Conservation (phyloP, 164 flowering plant species). For the Vitis amurensis region DNA sequence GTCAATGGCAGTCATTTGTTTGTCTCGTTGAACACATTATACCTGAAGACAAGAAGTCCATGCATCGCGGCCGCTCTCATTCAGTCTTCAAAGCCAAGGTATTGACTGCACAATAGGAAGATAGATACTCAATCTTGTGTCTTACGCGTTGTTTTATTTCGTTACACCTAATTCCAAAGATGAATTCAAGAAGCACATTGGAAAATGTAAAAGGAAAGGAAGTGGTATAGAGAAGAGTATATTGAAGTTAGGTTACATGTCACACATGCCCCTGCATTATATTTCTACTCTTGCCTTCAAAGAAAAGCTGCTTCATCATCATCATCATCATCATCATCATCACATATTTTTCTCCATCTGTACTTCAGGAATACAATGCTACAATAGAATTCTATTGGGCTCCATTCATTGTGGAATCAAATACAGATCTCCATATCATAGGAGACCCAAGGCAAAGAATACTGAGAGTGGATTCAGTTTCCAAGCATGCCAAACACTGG, state of each 20-base stretch:
- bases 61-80: constrained; percentile 52
- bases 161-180: too few relatives aligned
- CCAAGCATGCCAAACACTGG: constrained; percentile 79
- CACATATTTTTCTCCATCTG: constrained; percentile 1
- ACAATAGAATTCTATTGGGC: constrained; percentile 95
- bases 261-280: too few relatives aligned
- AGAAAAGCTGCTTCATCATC: not conserved
- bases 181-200: too few relatives aligned
- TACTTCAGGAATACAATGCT: constrained; percentile 60
- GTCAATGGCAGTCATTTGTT: constrained; percentile 89
- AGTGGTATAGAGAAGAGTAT: too few relatives aligned
- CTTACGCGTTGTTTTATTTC: too few relatives aligned
- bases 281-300: too few relatives aligned
- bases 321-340: too few relatives aligned
- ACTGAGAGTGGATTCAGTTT: constrained; percentile 70
- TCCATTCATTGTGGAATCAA: constrained; percentile 80
- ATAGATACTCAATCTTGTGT: too few relatives aligned
- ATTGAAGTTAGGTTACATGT: too few relatives aligned
- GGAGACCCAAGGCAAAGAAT: constrained; percentile 73
- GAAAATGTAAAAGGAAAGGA: too few relatives aligned
- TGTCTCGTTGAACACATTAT: constrained; percentile 73
- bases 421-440: constrained; percentile 57
- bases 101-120: not conserved
- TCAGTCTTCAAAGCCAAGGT: constrained; percentile 79
- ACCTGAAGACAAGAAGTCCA: constrained; percentile 54